Evolutionary conservation across 169 alveolate species (phyloP).

Genomic region (Plasmodium chabaudi): DNA sequence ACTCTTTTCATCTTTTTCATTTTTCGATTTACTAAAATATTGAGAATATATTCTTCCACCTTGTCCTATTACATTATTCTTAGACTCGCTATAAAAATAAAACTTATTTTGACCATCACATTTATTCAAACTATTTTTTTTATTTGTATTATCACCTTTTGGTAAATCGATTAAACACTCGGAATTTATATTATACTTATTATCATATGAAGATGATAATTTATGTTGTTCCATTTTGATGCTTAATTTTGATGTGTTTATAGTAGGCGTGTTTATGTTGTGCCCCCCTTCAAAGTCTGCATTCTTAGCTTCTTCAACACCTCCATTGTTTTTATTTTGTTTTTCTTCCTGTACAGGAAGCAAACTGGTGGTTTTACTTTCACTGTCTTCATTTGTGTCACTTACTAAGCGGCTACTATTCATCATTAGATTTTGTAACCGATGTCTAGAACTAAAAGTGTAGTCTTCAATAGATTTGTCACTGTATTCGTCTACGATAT

Average conservation of each 20-base stretch:
- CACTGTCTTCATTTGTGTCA: background rate
- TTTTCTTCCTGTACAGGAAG: background rate
- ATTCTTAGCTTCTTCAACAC: background rate
- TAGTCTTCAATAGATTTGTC: background rate
- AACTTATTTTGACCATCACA: no score
- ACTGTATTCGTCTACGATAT: background rate
- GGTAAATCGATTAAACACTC: no score
- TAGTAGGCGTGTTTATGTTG: background rate
- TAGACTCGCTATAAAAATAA: no score
- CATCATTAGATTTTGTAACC: background rate
- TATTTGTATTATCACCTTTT: no score
- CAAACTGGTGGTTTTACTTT: no score
- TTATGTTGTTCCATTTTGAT: constrained; percentile 25
- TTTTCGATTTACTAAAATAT: no score
- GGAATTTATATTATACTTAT: no score
- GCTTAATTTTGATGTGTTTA: constrained; percentile 25
- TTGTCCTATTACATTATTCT: no score
- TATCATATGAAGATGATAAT: constrained; percentile 10
- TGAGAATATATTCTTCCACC: no score
- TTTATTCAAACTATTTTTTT: no score
- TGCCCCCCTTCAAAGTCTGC: background rate
- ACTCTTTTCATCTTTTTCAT: no score
- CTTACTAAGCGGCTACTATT: background rate
- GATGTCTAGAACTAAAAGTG: background rate
- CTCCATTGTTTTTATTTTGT: background rate